Conservation (phyloP, 306 rosid species). For the Cucumis melo region DNA sequence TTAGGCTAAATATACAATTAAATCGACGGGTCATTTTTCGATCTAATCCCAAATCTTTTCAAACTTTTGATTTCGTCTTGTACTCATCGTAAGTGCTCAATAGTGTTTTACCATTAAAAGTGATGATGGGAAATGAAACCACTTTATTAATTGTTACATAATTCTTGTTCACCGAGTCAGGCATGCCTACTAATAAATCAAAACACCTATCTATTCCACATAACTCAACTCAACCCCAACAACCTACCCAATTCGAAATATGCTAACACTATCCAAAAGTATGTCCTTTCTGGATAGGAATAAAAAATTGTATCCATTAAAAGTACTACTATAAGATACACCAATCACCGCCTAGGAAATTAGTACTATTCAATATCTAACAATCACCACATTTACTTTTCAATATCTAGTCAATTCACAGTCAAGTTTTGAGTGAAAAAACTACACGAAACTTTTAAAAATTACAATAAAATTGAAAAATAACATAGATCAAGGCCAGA, state of each 20-base stretch:
- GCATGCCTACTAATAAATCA: not conserved
- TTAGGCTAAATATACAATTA: not conserved
- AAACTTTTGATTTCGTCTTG: not conserved
- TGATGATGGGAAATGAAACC: not conserved
- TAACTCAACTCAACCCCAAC: not conserved
- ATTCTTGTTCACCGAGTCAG: not conserved
- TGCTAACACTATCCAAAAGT: not conserved
- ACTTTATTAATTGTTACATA: too few relatives aligned
- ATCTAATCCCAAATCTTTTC: not conserved
- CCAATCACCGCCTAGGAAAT: not conserved
- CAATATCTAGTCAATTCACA: not conserved
- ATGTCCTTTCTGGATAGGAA: not conserved
- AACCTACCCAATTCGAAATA: not conserved
- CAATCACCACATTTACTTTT: not conserved
- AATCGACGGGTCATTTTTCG: not conserved
- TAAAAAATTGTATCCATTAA: not conserved
- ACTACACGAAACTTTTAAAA: not conserved
- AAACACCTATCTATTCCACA: not conserved
- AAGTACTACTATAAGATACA: not conserved
- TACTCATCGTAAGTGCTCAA: not conserved
- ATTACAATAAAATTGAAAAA: not conserved
- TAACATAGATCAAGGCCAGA: not conserved
- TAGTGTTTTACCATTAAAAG: not conserved
- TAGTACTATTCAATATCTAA: not conserved
- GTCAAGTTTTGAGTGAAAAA: not conserved